Conservation (phyloP, 2,329 filamentous ascomycete genomes). For the Penicillium verrucosum region DNA sequence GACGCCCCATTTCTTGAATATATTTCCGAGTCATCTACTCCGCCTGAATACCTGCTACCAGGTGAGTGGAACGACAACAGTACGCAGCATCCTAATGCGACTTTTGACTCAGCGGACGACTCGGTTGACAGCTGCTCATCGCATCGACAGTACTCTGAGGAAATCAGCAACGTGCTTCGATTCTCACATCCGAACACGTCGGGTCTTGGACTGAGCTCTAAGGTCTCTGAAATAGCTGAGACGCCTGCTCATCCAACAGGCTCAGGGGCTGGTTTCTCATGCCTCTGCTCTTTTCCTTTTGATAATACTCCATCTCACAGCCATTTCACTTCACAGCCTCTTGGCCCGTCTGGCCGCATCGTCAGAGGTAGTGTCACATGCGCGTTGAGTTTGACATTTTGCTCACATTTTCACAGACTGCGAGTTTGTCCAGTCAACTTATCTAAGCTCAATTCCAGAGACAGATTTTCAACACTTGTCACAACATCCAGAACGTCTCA, state of each 20-base stretch:
- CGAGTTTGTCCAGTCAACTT: neutral
- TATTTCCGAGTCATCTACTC: neutral
- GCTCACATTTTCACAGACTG: neutral
- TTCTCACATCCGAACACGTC: neutral
- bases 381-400: neutral
- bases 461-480: neutral
- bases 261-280: neutral
- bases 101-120: neutral
- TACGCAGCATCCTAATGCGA: neutral
- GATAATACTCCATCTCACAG: neutral
- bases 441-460: slow-evolving; percentile 4
- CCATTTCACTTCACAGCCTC: neutral
- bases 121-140: neutral
- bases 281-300: neutral
- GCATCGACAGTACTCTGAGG: neutral
- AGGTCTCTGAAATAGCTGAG: slow-evolving; percentile 21
- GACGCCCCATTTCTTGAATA: neutral
- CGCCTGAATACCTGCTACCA: neutral
- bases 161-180: neutral
- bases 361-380: neutral
- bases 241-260: slow-evolving; percentile 13
- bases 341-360: neutral
- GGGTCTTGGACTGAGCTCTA: neutral
- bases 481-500: neutral
- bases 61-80: neutral